Percentiles rank a stretch among this genome's conserved stretches.
Conservation (phyloP, 2,329 filamentous ascomycete species). For the Karstenula rhodostoma region DNA sequence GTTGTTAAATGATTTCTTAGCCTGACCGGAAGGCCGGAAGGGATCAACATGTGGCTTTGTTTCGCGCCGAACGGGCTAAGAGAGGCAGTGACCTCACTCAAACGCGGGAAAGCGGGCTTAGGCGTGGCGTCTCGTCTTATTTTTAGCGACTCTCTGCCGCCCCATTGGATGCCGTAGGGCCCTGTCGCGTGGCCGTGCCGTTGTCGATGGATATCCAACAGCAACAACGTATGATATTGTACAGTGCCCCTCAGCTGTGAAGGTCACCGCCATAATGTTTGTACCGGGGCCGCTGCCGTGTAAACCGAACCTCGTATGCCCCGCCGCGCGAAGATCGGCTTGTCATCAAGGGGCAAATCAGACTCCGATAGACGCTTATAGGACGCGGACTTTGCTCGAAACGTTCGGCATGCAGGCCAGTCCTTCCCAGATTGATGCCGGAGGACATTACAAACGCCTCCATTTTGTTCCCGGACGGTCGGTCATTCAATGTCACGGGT, state of each 20-base stretch:
- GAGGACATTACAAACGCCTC: neutral
- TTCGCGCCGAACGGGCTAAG: slow-evolving; percentile 11
- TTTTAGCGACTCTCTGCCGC: neutral
- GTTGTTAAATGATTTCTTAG: slow-evolving; percentile 11
- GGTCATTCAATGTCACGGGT: neutral
- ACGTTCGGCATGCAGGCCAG: neutral
- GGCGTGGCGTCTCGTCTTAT: slow-evolving; percentile 5
- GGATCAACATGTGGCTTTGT: slow-evolving; percentile 10
- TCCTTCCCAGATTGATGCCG: neutral
- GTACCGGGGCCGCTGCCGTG: neutral
- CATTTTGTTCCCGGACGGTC: neutral
- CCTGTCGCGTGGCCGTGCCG: neutral
- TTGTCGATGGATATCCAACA: neutral
- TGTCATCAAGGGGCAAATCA: slow-evolving; percentile 7
- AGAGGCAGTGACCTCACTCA: slow-evolving; percentile 4
- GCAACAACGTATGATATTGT: neutral
- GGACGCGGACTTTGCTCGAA: slow-evolving; percentile 1
- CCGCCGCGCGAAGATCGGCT: neutral
- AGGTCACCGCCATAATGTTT: neutral
- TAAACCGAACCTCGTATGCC: neutral
- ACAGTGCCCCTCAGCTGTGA: neutral
- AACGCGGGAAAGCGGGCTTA: slow-evolving; percentile 1
- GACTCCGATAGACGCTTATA: neutral
- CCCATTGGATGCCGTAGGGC: slow-evolving; percentile 1
- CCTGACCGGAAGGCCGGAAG: slow-evolving; percentile 8